These are phyloP conservation scores for Epichloe gansuensis DNA, from an alignment of 2,329 filamentous ascomycete genomes.

Conservation along the genomic window DNA sequence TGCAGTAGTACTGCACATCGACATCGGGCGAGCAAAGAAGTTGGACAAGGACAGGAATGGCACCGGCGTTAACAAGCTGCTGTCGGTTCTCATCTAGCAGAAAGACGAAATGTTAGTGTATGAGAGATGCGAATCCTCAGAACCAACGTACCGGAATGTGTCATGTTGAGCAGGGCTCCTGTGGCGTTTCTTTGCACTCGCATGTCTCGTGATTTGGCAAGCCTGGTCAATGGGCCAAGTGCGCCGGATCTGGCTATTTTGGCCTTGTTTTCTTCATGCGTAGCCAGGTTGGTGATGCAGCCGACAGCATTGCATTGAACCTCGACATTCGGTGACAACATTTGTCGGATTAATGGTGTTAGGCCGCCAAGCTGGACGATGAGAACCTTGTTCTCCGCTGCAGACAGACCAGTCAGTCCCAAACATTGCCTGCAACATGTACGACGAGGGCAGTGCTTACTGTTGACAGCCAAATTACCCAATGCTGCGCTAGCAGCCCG, in stretches of 20 bases:
- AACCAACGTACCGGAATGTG: slow-evolving; percentile 68
- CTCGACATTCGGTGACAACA: slow-evolving; percentile 96
- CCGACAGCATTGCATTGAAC: slow-evolving; percentile 98
- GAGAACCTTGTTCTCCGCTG: slow-evolving; percentile 94
- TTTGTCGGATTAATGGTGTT: slow-evolving; percentile 86
- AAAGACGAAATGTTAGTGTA: not conserved
- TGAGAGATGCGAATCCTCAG: not conserved
- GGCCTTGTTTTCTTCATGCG: slow-evolving; percentile 97
- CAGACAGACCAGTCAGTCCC: slow-evolving; percentile 28
- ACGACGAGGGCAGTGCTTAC: slow-evolving; percentile 39
- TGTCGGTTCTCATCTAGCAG: slow-evolving; percentile 83
- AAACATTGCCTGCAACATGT: not conserved
- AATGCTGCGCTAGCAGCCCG: slow-evolving; percentile 90
- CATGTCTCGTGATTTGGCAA: slow-evolving; percentile 98
- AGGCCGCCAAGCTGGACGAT: slow-evolving; percentile 90
- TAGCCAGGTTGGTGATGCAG: slow-evolving; percentile 96
- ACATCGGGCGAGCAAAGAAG: slow-evolving; percentile 86
- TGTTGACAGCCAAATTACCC: slow-evolving; percentile 93
- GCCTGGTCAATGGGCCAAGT: slow-evolving; percentile 73
- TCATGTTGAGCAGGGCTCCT: slow-evolving; percentile 95
- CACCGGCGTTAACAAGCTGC: slow-evolving; percentile 91
- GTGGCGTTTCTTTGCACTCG: slow-evolving; percentile 95
- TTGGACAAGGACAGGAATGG: slow-evolving; percentile 95
- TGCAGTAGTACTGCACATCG: slow-evolving; percentile 99
- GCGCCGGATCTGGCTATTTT: slow-evolving; percentile 95